Base-by-base conservation (phyloP, 2,329 filamentous ascomycete species). In the Epicoccum nigrum region DNA sequence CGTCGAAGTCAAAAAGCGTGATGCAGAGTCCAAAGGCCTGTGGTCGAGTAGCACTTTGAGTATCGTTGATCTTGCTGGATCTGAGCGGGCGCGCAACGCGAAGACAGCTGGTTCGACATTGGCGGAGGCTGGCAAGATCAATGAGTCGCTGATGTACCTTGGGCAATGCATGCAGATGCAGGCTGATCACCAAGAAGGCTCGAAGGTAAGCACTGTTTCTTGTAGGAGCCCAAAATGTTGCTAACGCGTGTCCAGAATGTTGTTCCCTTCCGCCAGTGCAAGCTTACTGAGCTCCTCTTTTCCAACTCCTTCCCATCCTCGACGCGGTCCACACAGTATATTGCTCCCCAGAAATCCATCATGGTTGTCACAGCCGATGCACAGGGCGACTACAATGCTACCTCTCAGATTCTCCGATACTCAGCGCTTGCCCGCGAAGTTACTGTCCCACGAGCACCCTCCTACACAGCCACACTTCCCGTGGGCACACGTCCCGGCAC, bases 291-390 rank as follows among this genome's bases (percentile, higher is more conserved):
- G 54, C 71, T 80, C 5, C 74, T 81, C 52, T 81, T 81, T 69
- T 78, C 74, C 46, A 81, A 81, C 65, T 78, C 74, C 25, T 79
- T 79, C 62, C 68, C 80, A 44, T 65, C 77, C 65, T 63, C 64
- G 35, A 74, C 79, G 30, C 76, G 81, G 50, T 69, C 77, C 73
- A 13, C 76, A 45, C 54, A 79, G 59, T 70, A 73, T 52, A 71
- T 72, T 48, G 60, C 69, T 20, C 89, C 91, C 0, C 94, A 97
- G 70, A 92, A 89, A 65, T 92, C 88, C 1, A 86, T 96, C 64
- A 97, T 99, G 92, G 89, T 99, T 49, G 93, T 97, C 13, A 96
- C 93, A 0, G 94, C 93, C 3, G 93, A 99, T 66, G 90, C 94
- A 0, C 76, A 89, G 11, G 93, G 94, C 30, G 94, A 99, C 73